A percentile compares a stretch with the other conserved stretches of the same genome.
These are phyloP conservation scores for Austropuccinia psidii DNA, from an alignment of 1,284 basidiomycete genomes.

Conservation along the genomic window DNA sequence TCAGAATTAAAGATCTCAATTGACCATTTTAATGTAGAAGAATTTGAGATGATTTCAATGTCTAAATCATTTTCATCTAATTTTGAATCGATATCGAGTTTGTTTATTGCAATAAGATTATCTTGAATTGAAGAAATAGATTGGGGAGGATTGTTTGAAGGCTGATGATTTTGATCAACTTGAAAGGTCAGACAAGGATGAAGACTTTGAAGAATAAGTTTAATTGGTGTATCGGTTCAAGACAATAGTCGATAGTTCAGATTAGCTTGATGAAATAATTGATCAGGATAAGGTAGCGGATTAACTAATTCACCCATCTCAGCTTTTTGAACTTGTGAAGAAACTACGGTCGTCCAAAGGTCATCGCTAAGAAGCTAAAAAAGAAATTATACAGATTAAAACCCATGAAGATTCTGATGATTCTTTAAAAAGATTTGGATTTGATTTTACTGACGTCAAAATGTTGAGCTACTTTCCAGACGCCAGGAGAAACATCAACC, in stretches of 20 bases:
- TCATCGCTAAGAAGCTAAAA: slow-evolving; percentile 13
- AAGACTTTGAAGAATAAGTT: background rate
- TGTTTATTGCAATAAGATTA: background rate
- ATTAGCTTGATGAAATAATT: background rate
- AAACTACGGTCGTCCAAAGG: slow-evolving; percentile 7
- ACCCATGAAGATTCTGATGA: too few species aligned
- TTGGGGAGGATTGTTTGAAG: too few species aligned
- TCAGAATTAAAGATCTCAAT: background rate
- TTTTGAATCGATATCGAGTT: background rate
- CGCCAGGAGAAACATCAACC: background rate
- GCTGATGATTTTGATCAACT: background rate
- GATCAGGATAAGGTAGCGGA: background rate
- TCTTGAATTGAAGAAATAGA: too few species aligned
- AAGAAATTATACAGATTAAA: too few species aligned
- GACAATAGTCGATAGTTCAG: background rate
- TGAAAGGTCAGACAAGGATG: background rate
- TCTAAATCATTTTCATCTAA: background rate
- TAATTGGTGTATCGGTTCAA: background rate
- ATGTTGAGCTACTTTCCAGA: background rate
- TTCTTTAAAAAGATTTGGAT: background rate
- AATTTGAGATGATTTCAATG: background rate
- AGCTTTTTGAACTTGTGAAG: slow-evolving; percentile 1
- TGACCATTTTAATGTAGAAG: slow-evolving; percentile 29
- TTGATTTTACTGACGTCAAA: slow-evolving; percentile 15
- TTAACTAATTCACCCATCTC: slow-evolving; percentile 14